phyloP scores from a whole-genome alignment of 1,284 basidiomycete species.

The Boletus mariae region DNA sequence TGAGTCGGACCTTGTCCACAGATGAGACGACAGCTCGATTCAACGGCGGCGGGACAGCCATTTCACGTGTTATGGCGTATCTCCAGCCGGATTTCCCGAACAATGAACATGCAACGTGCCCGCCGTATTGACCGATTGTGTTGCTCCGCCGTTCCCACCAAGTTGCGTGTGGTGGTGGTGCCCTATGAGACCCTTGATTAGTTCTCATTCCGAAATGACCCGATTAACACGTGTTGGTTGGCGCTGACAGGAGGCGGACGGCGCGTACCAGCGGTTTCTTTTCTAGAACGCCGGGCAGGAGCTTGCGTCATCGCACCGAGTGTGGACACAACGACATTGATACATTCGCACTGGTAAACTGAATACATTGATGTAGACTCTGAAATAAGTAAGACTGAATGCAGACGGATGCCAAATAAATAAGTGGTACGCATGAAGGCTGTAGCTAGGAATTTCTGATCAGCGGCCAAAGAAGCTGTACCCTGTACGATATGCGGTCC shows the following conservation, averaged over 20 bases:
- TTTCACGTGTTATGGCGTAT: not conserved
- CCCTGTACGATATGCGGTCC: slow-evolving; percentile 4
- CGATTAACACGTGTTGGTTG: not conserved
- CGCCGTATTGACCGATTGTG: not conserved
- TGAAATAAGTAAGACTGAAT: not conserved
- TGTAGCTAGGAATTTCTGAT: slow-evolving; percentile 10
- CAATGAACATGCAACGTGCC: not conserved
- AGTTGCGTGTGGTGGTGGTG: too few relatives aligned
- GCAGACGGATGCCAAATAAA: not conserved
- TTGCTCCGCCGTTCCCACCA: not conserved
- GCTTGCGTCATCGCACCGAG: not conserved
- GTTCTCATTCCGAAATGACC: not conserved
- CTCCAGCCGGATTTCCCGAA: not conserved
- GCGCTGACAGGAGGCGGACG: too few relatives aligned
- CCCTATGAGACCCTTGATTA: not conserved
- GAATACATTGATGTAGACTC: not conserved
- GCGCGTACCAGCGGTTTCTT: not conserved
- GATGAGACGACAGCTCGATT: not conserved
- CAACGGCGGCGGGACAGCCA: not conserved
- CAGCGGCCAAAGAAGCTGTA: slow-evolving; percentile 1
- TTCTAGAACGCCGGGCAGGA: not conserved
- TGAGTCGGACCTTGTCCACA: not conserved
- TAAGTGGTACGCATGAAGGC: not conserved
- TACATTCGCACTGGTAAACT: not conserved
- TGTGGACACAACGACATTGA: not conserved